Base-by-base conservation (phyloP, 1,139 yeast species). In the Geotrichum fermentans region DNA sequence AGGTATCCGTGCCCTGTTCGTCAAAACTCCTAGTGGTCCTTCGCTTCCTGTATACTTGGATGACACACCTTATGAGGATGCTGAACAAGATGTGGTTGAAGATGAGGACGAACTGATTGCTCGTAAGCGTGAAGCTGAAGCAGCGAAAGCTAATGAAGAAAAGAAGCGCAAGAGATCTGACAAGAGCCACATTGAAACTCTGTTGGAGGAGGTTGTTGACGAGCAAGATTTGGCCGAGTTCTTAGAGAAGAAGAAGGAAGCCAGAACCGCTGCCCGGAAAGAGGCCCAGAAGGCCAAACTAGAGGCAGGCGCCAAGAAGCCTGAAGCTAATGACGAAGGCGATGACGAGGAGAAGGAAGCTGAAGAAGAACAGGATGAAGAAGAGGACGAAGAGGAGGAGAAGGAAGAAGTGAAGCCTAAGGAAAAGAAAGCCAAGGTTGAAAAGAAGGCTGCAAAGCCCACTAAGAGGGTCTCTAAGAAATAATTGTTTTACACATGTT, bases 21-120 rank as follows among this genome's bases (percentile, higher is more conserved):
- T 90, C 56, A 88, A 88, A 70, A 75, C 92, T 13, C 71, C 74
- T 49, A 66, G 69, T 40, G 86, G 96, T 21, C 96, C 97, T 24
- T 78, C 92, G 18, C 73, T 92, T 61, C 97, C 98, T 37, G 73
- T 92, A 54, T 92, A 74, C 69, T 78, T 82, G 61, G 73, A 83
- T 43, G 83, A 83, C 34, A 74, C 73, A 52, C 73, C 87, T 44
- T 80, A 77, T 64, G 52, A 49, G 20, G 41, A 44, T 24, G 69
- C 67, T n/a, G 75, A 69, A 29, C 77, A 66, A 43, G 68, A 72
- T 48, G 65, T 65, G 34, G 61, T 61, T 28, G 59, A 57, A 29
- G 60, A 55, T 24, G 55, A 69, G 41, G 59, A 64, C 10, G 58
- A 60, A 29, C 59, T 58, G n/a, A 62, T 58, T 14, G 60, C 58